Conservation (phyloP, 441 rosid genomes). For the Corymbia calophylla region DNA sequence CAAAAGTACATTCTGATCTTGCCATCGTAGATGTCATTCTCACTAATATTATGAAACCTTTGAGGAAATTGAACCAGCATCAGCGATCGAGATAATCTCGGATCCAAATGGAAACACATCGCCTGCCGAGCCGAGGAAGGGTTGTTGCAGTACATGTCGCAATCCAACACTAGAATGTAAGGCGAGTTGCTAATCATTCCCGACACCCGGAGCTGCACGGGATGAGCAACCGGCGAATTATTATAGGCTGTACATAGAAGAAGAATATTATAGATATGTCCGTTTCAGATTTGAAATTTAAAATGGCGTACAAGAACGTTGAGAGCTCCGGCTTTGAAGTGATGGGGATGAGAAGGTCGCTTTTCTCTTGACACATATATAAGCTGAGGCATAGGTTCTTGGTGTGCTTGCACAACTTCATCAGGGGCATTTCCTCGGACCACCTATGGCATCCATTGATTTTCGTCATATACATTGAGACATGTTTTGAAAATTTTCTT, state of each 20-base stretch:
- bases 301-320: conserved; percentile 25
- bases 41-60: conserved; percentile 23
- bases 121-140: conserved; percentile 36
- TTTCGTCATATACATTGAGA: not conserved
- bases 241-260: not conserved
- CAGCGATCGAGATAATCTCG: conserved; percentile 7
- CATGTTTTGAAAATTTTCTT: not conserved
- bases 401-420: not conserved
- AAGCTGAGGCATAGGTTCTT: conserved; percentile 20
- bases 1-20: not conserved
- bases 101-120: conserved; percentile 35
- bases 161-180: conserved; percentile 25
- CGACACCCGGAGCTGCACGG: conserved; percentile 34
- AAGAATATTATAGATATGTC: not conserved
- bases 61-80: conserved; percentile 41
- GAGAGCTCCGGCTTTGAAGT: conserved; percentile 52
- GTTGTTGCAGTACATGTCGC: conserved; percentile 39
- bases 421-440: not conserved
- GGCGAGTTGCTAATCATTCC: conserved; percentile 33
- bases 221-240: not conserved
- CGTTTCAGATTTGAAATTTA: not conserved
- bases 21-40: conserved; percentile 33
- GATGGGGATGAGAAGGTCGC: conserved; percentile 23
- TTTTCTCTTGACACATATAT: conserved; percentile 45
- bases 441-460: conserved; percentile 4